Conservation (phyloP, 225 moss, liverwort and hornwort genomes). For the Straminergon stramineum region DNA sequence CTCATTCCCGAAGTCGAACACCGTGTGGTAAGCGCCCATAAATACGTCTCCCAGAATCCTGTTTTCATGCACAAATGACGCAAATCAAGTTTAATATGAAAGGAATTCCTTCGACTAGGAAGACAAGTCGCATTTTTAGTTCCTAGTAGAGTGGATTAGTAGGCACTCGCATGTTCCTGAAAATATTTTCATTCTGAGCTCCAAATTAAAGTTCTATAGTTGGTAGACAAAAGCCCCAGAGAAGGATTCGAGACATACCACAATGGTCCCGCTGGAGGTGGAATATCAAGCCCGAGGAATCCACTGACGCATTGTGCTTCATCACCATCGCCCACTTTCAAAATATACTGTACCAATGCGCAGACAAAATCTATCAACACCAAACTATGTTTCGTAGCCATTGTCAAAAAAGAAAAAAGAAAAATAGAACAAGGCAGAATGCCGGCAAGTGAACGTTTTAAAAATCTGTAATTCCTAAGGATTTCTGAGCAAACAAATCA, state of each 20-base stretch:
- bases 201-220: not conserved
- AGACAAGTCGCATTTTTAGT: not conserved
- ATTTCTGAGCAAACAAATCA: not conserved
- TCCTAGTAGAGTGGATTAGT: not conserved
- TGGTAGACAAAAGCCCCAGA: not conserved
- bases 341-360: slow-evolving; percentile 40
- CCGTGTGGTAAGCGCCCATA: slow-evolving; percentile 87
- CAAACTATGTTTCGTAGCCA: not conserved
- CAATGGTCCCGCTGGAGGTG: slow-evolving; percentile 73
- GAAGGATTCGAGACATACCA: slow-evolving; percentile 41
- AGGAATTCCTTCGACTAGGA: not conserved
- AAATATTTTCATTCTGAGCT: not conserved
- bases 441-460: too few relatives aligned
- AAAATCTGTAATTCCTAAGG: not conserved
- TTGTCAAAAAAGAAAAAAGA: not conserved
- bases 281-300: slow-evolving; percentile 76
- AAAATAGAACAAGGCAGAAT: not conserved
- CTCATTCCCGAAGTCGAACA: slow-evolving; percentile 84
- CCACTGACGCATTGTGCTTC: slow-evolving; percentile 93
- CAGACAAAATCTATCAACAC: not conserved
- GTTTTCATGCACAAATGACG: slow-evolving; percentile 2
- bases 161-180: not conserved
- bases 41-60: slow-evolving; percentile 94
- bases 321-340: slow-evolving; percentile 71
- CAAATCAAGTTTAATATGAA: not conserved